phyloP scores from a whole-genome alignment of 495 filamentous ascomycete genomes.

The Lepraria neglecta region DNA sequence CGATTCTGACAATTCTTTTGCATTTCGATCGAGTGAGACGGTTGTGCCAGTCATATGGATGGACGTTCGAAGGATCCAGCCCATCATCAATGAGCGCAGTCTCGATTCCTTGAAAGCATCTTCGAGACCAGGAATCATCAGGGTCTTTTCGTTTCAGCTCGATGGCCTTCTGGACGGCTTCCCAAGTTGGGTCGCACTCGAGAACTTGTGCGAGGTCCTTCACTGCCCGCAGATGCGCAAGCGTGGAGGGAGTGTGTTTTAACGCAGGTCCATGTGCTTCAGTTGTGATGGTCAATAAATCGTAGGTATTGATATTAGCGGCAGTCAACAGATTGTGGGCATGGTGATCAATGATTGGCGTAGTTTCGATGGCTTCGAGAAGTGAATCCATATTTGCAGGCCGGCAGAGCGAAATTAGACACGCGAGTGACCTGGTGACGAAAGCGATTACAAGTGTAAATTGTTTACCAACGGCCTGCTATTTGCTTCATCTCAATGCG shows the following conservation, averaged over 20 bases:
- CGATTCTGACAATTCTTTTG: constrained; percentile 78
- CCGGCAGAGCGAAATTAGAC: background rate
- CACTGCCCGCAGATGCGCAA: constrained; percentile 65
- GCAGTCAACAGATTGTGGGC: constrained; percentile 69
- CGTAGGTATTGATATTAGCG: constrained; percentile 33
- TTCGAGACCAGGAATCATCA: constrained; percentile 51
- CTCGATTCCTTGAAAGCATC: constrained; percentile 70
- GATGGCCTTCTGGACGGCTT: constrained; percentile 56
- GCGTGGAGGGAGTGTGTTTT: constrained; percentile 48
- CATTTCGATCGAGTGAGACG: constrained; percentile 54
- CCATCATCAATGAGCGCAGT: constrained; percentile 76
- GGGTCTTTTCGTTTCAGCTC: constrained; percentile 48
- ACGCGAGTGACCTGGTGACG: background rate
- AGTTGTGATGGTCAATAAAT: constrained; percentile 56
- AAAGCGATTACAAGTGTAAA: too few species aligned
- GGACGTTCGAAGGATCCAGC: constrained; percentile 51
- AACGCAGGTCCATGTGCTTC: constrained; percentile 69
- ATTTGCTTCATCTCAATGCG: too few species aligned
- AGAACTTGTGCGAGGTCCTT: constrained; percentile 61
- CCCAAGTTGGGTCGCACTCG: constrained; percentile 52
- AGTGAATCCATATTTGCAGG: constrained; percentile 17
- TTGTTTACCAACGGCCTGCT: too few species aligned
- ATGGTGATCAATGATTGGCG: constrained; percentile 84
- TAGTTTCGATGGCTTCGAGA: constrained; percentile 45
- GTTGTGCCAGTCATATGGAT: constrained; percentile 64